Conservation (phyloP, 352 stramenopile species). For the Pythium grandisporangium region DNA sequence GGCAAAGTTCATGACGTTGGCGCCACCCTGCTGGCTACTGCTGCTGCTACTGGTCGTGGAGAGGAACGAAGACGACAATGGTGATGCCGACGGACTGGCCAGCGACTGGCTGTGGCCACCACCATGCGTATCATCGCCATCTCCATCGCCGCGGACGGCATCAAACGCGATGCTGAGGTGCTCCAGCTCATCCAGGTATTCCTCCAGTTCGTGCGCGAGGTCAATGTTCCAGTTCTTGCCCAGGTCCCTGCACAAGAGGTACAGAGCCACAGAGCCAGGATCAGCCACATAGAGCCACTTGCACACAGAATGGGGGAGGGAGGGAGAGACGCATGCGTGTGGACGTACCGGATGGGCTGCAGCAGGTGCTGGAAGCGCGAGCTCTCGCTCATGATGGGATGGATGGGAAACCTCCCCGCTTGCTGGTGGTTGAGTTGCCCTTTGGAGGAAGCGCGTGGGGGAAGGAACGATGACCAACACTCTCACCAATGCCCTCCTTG, state of each 20-base stretch:
- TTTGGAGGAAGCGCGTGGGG: too few species aligned
- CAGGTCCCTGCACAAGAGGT: constrained; percentile 66
- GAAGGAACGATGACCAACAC: too few species aligned
- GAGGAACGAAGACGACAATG: too few species aligned
- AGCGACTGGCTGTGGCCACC: too few species aligned
- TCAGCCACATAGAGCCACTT: not conserved
- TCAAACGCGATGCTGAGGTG: constrained; percentile 61
- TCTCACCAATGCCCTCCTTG: too few species aligned
- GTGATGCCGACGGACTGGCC: too few species aligned
- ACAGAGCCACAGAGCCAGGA: not conserved
- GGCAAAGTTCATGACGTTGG: constrained; percentile 91
- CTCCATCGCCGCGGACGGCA: constrained; percentile 21
- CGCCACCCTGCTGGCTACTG: constrained; percentile 2
- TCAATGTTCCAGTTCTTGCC: constrained; percentile 91
- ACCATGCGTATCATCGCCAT: too few species aligned
- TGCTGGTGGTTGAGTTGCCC: too few species aligned
- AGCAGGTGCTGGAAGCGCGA: constrained; percentile 74
- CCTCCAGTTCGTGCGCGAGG: constrained; percentile 80
- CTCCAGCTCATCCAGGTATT: constrained; percentile 88
- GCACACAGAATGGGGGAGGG: too few species aligned
- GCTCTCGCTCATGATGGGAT: constrained; percentile 31
- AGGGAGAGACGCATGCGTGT: too few species aligned
- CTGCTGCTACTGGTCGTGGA: constrained; percentile 8
- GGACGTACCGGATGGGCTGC: constrained; percentile 70
- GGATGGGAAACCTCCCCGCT: too few species aligned